Evolutionary conservation across 176 grass and related monocot species (phyloP).

Genomic region (Oryza glumipatula): DNA sequence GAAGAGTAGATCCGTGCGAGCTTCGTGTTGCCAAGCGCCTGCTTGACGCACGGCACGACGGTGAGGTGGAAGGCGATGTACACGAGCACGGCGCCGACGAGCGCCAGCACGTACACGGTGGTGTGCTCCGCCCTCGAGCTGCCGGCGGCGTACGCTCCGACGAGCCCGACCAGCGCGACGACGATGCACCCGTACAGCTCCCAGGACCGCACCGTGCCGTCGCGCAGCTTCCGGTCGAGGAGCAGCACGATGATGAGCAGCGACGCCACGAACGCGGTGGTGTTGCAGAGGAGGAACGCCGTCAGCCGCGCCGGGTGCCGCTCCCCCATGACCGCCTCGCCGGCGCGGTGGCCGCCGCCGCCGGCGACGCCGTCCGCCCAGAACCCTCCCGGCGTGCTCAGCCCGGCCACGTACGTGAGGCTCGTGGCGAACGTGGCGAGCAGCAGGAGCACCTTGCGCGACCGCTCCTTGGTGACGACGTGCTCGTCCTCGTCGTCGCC

Average conservation of each 20-base stretch:
- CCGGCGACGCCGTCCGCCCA: not conserved
- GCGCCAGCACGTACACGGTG: not conserved
- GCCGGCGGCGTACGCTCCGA: not conserved
- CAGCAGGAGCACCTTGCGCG: constrained; percentile 24
- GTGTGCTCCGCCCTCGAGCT: not conserved
- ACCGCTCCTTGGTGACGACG: not conserved
- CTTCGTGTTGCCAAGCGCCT: not conserved
- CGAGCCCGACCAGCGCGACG: not conserved
- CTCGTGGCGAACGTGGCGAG: constrained; percentile 23
- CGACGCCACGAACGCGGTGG: constrained; percentile 24
- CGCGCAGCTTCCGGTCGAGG: not conserved
- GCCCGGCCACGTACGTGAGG: constrained; percentile 3
- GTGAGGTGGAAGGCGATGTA: not conserved
- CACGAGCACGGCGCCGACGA: not conserved
- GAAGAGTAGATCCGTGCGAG: not conserved
- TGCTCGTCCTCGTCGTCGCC: no score
- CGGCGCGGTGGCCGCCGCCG: not conserved
- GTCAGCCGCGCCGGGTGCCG: not conserved
- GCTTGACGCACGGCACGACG: not conserved
- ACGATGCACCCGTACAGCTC: not conserved
- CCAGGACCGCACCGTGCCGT: not conserved
- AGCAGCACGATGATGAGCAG: constrained; percentile 13
- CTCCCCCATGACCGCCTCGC: not conserved
- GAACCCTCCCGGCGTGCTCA: no score
- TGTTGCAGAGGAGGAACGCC: constrained; percentile 22